Conservation (phyloP, 441 rosid genomes). For the Eruca vesicaria region DNA sequence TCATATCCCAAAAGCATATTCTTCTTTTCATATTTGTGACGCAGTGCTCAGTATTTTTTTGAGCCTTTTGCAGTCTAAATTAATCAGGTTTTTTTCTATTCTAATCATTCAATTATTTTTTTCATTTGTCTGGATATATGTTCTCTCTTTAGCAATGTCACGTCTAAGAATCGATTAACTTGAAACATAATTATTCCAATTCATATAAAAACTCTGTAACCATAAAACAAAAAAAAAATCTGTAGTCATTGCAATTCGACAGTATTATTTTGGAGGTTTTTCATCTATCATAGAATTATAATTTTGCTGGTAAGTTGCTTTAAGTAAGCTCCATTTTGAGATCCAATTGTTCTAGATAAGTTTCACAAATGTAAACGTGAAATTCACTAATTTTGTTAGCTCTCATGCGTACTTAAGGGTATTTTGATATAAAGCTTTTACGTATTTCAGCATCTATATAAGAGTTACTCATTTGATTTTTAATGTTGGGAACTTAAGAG, state of each 20-base stretch:
- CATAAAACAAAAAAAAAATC: background rate
- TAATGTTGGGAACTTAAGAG: background rate
- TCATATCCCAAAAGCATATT: constrained; percentile 31
- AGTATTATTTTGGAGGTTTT: too few species aligned
- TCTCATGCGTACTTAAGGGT: background rate
- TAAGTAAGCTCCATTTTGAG: background rate
- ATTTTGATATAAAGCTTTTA: background rate
- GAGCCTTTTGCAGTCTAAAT: constrained; percentile 1
- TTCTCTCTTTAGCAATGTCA: background rate
- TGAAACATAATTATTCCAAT: background rate
- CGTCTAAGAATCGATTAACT: background rate
- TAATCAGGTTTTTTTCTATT: background rate
- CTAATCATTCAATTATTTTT: background rate
- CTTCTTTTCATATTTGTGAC: background rate
- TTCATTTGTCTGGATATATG: background rate
- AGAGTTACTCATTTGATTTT: background rate
- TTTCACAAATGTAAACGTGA: background rate
- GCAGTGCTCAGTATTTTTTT: constrained; percentile 5
- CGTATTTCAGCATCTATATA: background rate
- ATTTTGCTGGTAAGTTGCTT: background rate
- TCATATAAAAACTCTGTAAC: too few species aligned
- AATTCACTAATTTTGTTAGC: background rate
- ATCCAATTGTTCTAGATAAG: background rate
- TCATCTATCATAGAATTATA: too few species aligned
- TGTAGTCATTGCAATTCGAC: background rate